phyloP scores from a whole-genome alignment of 2,329 filamentous ascomycete genomes.

The Cladosporium phlei region DNA sequence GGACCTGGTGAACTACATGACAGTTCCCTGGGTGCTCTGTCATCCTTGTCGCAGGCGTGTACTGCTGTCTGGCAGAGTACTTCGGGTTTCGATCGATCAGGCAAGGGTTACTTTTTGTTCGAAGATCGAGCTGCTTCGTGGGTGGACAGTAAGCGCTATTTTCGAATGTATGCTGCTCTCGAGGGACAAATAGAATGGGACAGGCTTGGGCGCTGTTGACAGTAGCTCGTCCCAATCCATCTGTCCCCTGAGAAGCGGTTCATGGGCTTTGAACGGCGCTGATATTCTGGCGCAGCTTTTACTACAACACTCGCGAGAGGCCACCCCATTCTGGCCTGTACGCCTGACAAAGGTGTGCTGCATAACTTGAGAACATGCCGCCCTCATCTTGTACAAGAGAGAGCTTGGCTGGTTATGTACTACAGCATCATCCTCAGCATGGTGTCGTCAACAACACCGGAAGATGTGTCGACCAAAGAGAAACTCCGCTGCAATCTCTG shows the following conservation, averaged over 20 bases:
- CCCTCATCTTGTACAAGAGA: constrained; percentile 15
- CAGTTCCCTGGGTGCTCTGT: constrained; percentile 16
- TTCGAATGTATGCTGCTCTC: too few species aligned
- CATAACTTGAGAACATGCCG: constrained; percentile 13
- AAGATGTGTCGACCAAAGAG: constrained; percentile 14
- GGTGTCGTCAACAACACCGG: constrained; percentile 11
- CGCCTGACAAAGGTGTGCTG: constrained; percentile 12
- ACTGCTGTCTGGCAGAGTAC: constrained; percentile 18
- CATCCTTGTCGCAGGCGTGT: constrained; percentile 17
- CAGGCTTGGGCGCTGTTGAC: too few species aligned
- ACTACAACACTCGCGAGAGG: constrained; percentile 10
- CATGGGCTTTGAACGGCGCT: neutral
- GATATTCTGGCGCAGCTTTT: constrained; percentile 10
- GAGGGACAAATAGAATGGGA: too few species aligned
- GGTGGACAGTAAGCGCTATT: constrained; percentile 15
- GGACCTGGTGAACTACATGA: neutral
- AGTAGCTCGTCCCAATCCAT: too few species aligned
- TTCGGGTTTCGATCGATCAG: constrained; percentile 12
- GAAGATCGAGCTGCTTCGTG: constrained; percentile 12
- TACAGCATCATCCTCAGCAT: constrained; percentile 22
- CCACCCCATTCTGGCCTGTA: constrained; percentile 12
- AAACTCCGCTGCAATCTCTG: constrained; percentile 22
- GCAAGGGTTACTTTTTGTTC: constrained; percentile 18
- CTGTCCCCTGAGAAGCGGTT: too few species aligned
- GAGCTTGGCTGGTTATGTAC: constrained; percentile 25